Base-by-base conservation (phyloP, 805 yeast genomes). In the Limtongozyma cylindracea region DNA sequence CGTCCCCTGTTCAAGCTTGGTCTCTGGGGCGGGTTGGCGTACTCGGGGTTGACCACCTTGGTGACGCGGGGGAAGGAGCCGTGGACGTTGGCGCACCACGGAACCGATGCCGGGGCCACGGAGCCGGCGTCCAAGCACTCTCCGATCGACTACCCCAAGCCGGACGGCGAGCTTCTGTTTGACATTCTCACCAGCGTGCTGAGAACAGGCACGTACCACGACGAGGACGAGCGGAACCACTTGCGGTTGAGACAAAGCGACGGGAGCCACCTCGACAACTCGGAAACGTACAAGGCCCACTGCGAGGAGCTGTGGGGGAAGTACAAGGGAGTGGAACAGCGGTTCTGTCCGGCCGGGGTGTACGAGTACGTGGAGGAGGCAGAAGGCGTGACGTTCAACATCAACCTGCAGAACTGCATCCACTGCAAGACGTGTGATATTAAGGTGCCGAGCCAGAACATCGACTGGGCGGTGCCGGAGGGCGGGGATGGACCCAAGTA, bases 401-500 rank as follows among this genome's bases (percentile, higher is more conserved):
- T 88, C 46, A 88, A 88, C 48, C 64, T 92, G 11, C 98, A 88
- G 48, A 88, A 88, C 47, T 88, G 98, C 53, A 82, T 88, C 31
- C 98, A 88, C 45, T 88, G 98, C 53, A 88, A 88, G 47, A 84
- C 96, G 2, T 84, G 98, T 53, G 98, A 88, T 46, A 88, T 88
- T 43, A 88, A 88, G 47, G 91, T 72, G 7, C 98, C 98, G 6
- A 57, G 77, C 1, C 94, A 84, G 47, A 94, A 82, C 39, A 88
- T 88, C 29, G 58, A 63, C 39, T 88, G 98, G 98, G 62, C 68
- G 8, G 93, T 78, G n/a, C 98, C 98, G 6, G 96, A 88, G 51
- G 96, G 98, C 28, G 95, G 96, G 15, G 98, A 74, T 43, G 98
- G 98, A 9, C 98, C 98, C 25, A 88, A 88, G 45, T 88, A 88